phyloP scores from a whole-genome alignment of 805 yeast genomes.

The Candida tallmaniae region DNA sequence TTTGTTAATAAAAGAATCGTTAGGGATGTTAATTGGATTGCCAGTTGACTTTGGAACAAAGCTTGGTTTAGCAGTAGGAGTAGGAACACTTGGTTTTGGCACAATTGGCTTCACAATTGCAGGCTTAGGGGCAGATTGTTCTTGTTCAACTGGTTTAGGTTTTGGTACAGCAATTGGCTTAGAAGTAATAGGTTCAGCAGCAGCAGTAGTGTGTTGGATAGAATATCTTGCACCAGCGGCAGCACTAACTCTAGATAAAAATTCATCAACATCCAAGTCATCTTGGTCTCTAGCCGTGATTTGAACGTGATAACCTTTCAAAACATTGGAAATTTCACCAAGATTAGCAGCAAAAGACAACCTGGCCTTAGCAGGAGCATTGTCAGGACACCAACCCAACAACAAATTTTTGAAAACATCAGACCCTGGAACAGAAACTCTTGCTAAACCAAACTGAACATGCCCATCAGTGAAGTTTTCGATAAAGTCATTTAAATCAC shows the following conservation, averaged over 20 bases:
- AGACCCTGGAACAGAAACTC: conserved; percentile 88
- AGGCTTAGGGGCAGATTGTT: conserved; percentile 2
- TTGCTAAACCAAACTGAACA: conserved; percentile 85
- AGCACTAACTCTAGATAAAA: conserved; percentile 70
- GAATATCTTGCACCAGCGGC: conserved; percentile 94
- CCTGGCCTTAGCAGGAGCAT: conserved; percentile 75
- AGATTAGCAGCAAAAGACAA: conserved; percentile 74
- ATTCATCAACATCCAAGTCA: conserved; percentile 77
- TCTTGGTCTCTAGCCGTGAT: conserved; percentile 93
- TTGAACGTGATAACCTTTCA: conserved; percentile 89
- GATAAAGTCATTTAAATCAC: conserved; percentile 72
- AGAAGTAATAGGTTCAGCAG: conserved; percentile 22
- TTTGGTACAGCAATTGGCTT: conserved; percentile 25
- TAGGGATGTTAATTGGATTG: conserved; percentile 31
- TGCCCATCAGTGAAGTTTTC: conserved; percentile 79
- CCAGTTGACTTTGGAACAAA: conserved; percentile 35
- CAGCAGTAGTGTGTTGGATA: conserved; percentile 14
- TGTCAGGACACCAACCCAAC: conserved; percentile 97
- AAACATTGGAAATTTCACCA: conserved; percentile 64
- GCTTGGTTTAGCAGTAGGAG: conserved; percentile 15
- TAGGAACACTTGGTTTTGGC: conserved; percentile 12
- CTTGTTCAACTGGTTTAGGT: conserved; percentile 12
- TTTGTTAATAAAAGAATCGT: conserved; percentile 8
- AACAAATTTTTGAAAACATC: conserved; percentile 80
- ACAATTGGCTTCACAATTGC: conserved; percentile 13